Conservation (phyloP, 139 green algal genomes). For the Coccomyxa sp. region DNA sequence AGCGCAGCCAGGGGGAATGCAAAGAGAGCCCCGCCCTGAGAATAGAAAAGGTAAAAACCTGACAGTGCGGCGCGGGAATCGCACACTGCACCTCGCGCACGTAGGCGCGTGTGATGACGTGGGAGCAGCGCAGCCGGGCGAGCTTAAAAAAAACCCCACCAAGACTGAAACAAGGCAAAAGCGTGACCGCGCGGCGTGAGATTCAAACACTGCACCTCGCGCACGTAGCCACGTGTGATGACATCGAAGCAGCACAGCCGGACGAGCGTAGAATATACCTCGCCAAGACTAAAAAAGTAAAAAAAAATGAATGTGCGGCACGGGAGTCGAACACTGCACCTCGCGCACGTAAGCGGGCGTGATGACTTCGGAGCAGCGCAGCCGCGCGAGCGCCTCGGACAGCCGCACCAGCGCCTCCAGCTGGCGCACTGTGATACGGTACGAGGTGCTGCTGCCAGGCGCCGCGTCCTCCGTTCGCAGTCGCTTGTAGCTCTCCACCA, state of each 20-base stretch:
- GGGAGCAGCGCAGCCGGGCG: slow-evolving; percentile 49
- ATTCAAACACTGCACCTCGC: slow-evolving; percentile 24
- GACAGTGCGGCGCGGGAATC: too few relatives aligned
- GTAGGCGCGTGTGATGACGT: slow-evolving; percentile 40
- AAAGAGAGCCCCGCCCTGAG: too few relatives aligned
- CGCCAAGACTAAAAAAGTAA: too few relatives aligned
- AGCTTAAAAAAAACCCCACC: slow-evolving; percentile 10
- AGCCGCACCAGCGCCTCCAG: slow-evolving; percentile 93
- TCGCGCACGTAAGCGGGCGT: slow-evolving; percentile 51
- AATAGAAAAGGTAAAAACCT: too few relatives aligned
- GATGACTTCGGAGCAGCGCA: slow-evolving; percentile 45
- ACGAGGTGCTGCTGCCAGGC: slow-evolving; percentile 74
- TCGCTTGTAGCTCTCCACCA: slow-evolving; percentile 83
- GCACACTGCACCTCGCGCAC: slow-evolving; percentile 42
- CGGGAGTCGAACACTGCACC: slow-evolving; percentile 7
- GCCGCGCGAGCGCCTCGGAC: slow-evolving; percentile 74
- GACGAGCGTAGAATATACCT: slow-evolving; percentile 57
- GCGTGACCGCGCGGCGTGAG: too few relatives aligned
- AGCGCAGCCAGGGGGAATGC: too few relatives aligned
- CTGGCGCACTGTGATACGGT: slow-evolving; percentile 82
- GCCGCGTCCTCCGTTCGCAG: slow-evolving; percentile 80
- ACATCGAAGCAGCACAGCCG: slow-evolving; percentile 38
- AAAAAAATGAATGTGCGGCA: too few relatives aligned
- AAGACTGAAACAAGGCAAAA: too few relatives aligned
- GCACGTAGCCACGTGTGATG: slow-evolving; percentile 53